Base-by-base conservation (phyloP, 345 rosid species). In the Eucalyptus cladocalyx region DNA sequence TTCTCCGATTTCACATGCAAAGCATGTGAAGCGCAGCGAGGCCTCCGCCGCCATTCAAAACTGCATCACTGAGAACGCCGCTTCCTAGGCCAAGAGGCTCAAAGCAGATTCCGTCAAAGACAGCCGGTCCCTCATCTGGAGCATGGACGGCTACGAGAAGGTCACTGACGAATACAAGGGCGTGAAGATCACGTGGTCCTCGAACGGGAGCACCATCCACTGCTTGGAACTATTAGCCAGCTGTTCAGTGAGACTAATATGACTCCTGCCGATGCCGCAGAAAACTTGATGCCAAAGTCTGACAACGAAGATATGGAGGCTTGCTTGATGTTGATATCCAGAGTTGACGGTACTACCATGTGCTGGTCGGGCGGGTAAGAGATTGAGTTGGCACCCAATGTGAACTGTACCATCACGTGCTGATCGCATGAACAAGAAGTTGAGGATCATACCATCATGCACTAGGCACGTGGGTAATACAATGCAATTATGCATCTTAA, bases 201-300 rank as follows among this genome's bases (percentile, higher is more conserved):
- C 58, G 58, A 53, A 53, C 58, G 5, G 26, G 76, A 81, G 58
- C 48, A 67, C 10, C 92, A 87, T n/a, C 86, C 28, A 28, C 53
- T 87, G 49, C 37, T 89, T 67, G 48, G 17, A 11, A 62, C 32
- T 3, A 87, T 89, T 24, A 43, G 88, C 86, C 50, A 14, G 23
- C 37, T 89, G 48, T 19, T 89, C 60, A 19, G 32, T 47, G 88
- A 89, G 83, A 47, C 89, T 17, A 53, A 87, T 34, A 91, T 89
- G 88, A 87, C 88, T n/a, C 89, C 90, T 9, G 92, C 90, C 23
- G 90, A 69, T 7, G 90, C 89, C 8, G 90, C 89, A 32, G 92
- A 90, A 80, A 87, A 88, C 87, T 72, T 87, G 92, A 90, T 88
- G 89, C 90, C 87, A 65, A 87, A 88, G 85, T 76, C 72, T 12